Conservation (phyloP, 306 rosid genomes). For the Medicago ruthenica region DNA sequence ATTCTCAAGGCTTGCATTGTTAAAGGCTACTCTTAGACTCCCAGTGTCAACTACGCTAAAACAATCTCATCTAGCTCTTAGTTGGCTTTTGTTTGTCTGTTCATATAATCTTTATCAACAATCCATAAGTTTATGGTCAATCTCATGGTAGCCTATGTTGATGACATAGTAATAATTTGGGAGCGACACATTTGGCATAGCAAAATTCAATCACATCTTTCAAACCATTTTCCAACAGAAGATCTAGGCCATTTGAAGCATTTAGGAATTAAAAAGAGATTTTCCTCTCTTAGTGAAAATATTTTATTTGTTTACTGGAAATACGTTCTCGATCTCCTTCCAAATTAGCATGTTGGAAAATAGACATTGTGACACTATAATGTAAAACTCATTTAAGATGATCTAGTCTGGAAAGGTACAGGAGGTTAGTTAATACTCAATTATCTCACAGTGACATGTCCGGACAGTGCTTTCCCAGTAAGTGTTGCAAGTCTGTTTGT, state of each 20-base stretch:
- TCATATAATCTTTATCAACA: not conserved
- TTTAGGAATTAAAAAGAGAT: not conserved
- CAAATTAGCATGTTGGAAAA: not conserved
- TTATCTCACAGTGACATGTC: not conserved
- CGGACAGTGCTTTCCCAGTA: not conserved
- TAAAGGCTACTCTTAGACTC: not conserved
- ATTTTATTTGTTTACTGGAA: not conserved
- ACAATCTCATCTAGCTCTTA: not conserved
- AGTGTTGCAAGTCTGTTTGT: not conserved
- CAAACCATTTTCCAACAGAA: not conserved
- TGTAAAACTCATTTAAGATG: not conserved
- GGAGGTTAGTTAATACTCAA: not conserved
- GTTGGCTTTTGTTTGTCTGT: not conserved
- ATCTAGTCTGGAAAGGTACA: slow-evolving; percentile 2
- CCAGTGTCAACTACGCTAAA: not conserved
- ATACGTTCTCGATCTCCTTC: not conserved
- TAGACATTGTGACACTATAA: not conserved
- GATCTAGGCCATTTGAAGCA: not conserved
- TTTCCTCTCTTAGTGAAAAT: not conserved
- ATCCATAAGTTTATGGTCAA: not conserved
- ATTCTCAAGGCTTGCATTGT: not conserved
- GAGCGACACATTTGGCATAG: not conserved
- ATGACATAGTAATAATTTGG: not conserved
- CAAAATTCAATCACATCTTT: not conserved
- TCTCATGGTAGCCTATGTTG: not conserved